phyloP scores from a whole-genome alignment of 345 rosid species.

The Rubroshorea leprosula region DNA sequence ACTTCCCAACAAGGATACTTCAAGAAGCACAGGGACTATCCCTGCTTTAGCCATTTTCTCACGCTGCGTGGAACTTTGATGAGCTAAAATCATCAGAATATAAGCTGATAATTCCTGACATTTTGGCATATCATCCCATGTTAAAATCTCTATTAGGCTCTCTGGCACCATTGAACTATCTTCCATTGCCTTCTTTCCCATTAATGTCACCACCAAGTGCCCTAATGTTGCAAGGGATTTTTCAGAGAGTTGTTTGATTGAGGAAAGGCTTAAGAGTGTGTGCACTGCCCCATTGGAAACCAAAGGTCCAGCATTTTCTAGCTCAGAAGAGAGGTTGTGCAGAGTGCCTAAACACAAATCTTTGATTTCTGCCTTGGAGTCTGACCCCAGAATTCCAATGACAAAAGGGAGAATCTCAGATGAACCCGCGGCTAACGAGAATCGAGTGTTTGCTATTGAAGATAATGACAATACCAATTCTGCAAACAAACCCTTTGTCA shows the following conservation, averaged over 20 bases:
- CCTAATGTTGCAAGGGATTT: conserved; percentile 71
- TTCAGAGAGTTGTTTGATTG: conserved; percentile 47
- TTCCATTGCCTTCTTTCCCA: conserved; percentile 76
- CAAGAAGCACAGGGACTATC: conserved; percentile 68
- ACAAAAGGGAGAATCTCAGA: conserved; percentile 49
- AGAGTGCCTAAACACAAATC: conserved; percentile 50
- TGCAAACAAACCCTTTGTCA: conserved; percentile 40
- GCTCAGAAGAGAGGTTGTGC: conserved; percentile 45
- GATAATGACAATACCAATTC: conserved; percentile 62
- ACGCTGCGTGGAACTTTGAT: conserved; percentile 64
- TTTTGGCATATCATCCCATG: conserved; percentile 86
- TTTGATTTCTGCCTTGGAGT: conserved; percentile 42
- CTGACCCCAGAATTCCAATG: conserved; percentile 42
- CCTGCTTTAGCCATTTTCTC: conserved; percentile 76
- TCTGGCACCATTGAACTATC: conserved; percentile 45
- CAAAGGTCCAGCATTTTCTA: conserved; percentile 63
- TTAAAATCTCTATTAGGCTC: conserved; percentile 61
- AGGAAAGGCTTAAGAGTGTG: conserved; percentile 41
- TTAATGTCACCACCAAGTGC: conserved; percentile 65
- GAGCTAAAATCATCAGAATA: conserved; percentile 76
- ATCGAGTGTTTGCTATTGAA: conserved; percentile 41
- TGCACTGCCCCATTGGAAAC: conserved; percentile 45
- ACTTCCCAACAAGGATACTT: conserved; percentile 64
- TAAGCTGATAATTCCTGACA: conserved; percentile 80
- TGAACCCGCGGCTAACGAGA: conserved; percentile 41